A percentile compares a stretch with the other conserved stretches of the same genome.
phyloP scores from a whole-genome alignment of 192 early-diverging fungal genomes.

The Dimargaris verticillata region DNA sequence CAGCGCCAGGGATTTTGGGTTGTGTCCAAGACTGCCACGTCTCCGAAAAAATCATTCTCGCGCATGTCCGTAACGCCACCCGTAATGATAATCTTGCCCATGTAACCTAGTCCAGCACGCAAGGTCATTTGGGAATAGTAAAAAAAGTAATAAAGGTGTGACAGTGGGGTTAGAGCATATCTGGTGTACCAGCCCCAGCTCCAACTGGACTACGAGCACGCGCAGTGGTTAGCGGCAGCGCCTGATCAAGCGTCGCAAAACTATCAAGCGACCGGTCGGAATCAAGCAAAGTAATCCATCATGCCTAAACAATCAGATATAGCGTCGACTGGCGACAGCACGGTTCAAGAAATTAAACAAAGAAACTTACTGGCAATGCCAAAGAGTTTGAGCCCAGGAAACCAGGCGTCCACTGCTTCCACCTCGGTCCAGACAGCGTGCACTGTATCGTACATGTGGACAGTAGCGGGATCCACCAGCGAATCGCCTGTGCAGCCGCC shows the following conservation, averaged over 20 bases:
- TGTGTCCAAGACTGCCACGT: constrained; percentile 27
- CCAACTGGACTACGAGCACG: too few species aligned
- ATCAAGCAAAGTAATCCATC: too few species aligned
- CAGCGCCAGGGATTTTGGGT: constrained; percentile 20
- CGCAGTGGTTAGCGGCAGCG: too few species aligned
- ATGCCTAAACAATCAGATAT: too few species aligned
- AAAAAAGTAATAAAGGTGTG: not conserved
- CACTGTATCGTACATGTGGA: constrained; percentile 19
- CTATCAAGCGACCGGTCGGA: too few species aligned
- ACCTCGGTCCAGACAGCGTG: constrained; percentile 17
- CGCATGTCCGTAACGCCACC: constrained; percentile 22
- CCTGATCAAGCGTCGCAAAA: too few species aligned
- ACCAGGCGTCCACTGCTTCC: constrained; percentile 15
- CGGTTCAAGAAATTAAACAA: not conserved
- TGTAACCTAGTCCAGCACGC: constrained; percentile 20
- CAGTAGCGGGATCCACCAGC: constrained; percentile 16
- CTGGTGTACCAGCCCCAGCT: too few species aligned
- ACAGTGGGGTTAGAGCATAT: too few species aligned
- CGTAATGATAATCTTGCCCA: constrained; percentile 23
- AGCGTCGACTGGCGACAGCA: too few species aligned
- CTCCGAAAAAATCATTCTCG: constrained; percentile 17
- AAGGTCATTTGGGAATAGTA: not conserved
- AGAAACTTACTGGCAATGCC: constrained; percentile 5
- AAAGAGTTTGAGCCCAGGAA: constrained; percentile 10
- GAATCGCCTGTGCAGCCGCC: constrained; percentile 18